Base-by-base conservation (phyloP, 805 yeast species). In the Lipomyces spencermartinsiae region DNA sequence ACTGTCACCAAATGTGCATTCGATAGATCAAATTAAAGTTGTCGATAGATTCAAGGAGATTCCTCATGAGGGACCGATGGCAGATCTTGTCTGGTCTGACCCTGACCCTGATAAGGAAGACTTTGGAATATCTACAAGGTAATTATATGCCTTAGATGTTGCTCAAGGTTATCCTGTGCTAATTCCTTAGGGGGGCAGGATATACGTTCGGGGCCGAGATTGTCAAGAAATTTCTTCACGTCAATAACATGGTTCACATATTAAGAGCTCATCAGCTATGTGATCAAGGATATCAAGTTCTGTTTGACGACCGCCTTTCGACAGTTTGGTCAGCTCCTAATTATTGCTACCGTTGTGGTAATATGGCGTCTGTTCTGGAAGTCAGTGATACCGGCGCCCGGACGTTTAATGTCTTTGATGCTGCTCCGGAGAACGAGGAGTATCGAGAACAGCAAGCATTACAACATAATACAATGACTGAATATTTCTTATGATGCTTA, bases 291-390 rank as follows among this genome's bases (percentile, higher is more conserved):
- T 95, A 88, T 76, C 97, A 94, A 72, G 88, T 92, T 63, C 88
- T 93, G 75, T 95, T 97, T 86, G 87, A 87, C 65, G 98, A 97
- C 2, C 84, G 90, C 70, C 91, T 97, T 58, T 89, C 96, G 49
- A 95, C 99, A 0, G 98, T 95, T 7, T 95, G 99, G 99, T 89
- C 95, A 0, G 99, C 99, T 0, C 99, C 99, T 0, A 95, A 95
- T 76, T 95, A 95, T 77, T 95, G 99, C 77, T 95, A 95, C 75
- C 79, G 99, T 69, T 95, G 99, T 78, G 99, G 99, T 0, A 95
- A 95, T 77, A 87, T 92, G 76, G 99, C 99, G 4, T 91, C 97
- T n/a, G 93, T 95, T n/a, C 83, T 95, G 70, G 99, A 95, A 78
- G 87, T 95, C 4, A 86, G 85, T 73, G 86, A 85, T 61, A 86